Base-by-base conservation (phyloP, 1,139 yeast species). In the Geotrichum macrosporum region DNA sequence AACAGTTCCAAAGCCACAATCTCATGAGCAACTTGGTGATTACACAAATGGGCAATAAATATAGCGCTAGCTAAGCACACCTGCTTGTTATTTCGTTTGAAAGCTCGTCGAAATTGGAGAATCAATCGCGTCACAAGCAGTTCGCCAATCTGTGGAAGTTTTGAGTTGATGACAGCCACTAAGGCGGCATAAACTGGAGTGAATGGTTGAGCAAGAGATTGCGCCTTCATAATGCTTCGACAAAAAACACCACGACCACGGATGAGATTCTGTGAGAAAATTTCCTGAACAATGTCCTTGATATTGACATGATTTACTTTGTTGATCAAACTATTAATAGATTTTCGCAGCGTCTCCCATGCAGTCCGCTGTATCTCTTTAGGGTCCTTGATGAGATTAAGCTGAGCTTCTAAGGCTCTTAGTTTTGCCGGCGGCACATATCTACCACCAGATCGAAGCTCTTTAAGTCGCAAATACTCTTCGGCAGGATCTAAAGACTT, bases 91-190 rank as follows among this genome's bases (percentile, higher is more conserved):
- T 77, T 74, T 19, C 70, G 62, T 52, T 72, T 67, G 60, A 71
- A 83, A 2, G 75, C 73, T 54, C 74, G 72, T 41, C 83, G 72
- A 63, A 85, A 84, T 50, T 74, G 80, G 3, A 81, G 59, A 1
- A 84, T 67, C 26, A 82, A 65, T 53, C 95, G 69, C 5, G 72
- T 62, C 0, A 73, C 63, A 31, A 85, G 54, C 3, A 83, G 61
- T 49, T 74, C 75, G 1, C 95, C 95, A 20, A 87, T 67, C 35
- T 76, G 76, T 0, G 94, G 94, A 4, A 85, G 61, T 57, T 82
- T 80, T 5, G 83, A 74, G 62, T 85, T 84, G 16, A 87, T 51
- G 1, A 83, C 71, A 4, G 81, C 73, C 0, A 76, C 72, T 35
- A 87, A 58, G 0, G 84, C 68, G 0, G 89, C 80, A 59, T 76